These are phyloP conservation scores for Aureobasidium sp. DNA, from an alignment of 2,329 filamentous ascomycete genomes.

Conservation along the genomic window DNA sequence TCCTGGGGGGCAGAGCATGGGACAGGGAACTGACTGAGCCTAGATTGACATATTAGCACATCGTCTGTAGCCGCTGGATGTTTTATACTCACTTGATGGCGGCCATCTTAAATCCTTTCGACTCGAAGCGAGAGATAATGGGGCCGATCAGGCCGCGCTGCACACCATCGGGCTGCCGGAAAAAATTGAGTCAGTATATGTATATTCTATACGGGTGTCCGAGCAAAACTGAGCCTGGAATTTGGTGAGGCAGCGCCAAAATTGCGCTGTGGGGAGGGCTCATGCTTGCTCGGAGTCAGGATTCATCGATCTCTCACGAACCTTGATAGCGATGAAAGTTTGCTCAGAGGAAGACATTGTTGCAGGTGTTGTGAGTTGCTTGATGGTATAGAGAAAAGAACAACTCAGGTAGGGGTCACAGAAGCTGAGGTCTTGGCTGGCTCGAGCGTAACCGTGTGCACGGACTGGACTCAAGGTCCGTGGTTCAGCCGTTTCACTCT, in stretches of 20 bases:
- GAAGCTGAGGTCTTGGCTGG: too few species aligned
- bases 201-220: too few species aligned
- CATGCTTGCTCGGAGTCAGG: too few species aligned
- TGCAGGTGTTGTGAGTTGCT: conserved; percentile 20
- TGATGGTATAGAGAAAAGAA: conserved; percentile 27
- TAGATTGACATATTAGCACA: background rate
- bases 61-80: background rate
- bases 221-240: too few species aligned
- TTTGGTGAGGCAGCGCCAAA: too few species aligned
- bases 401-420: too few species aligned
- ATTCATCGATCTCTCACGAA: too few species aligned
- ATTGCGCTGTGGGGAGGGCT: too few species aligned
- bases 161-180: conserved; percentile 59
- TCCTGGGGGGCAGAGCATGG: background rate
- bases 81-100: conserved; percentile 74
- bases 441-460: too few species aligned
- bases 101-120: conserved; percentile 95
- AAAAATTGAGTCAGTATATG: too few species aligned
- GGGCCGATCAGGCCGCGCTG: conserved; percentile 97
- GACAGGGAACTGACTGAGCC: background rate
- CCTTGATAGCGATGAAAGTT: conserved; percentile 49
- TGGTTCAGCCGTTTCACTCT: too few species aligned
- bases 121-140: conserved; percentile 98
- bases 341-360: conserved; percentile 61
- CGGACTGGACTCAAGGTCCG: too few species aligned